phyloP scores from a whole-genome alignment of 2,329 filamentous ascomycete species.

The Ophioceras dolichostomum region DNA sequence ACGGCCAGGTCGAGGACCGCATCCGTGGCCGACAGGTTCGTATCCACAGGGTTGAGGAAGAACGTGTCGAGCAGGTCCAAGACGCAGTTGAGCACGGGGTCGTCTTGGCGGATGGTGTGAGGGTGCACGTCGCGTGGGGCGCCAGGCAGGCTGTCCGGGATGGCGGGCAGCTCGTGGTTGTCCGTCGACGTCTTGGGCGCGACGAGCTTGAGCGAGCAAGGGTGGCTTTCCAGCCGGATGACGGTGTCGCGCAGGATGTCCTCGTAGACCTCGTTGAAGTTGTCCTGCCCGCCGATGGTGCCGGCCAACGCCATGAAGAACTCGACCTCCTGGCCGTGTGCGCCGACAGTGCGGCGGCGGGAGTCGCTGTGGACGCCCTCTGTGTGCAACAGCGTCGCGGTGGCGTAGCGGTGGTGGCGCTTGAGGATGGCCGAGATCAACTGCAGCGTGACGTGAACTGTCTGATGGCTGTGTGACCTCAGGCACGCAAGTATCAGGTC shows the following conservation, averaged over 20 bases:
- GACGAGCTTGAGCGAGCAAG: slow-evolving; percentile 59
- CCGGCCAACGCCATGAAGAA: slow-evolving; percentile 57
- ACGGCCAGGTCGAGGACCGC: slow-evolving; percentile 69
- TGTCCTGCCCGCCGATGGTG: slow-evolving; percentile 54
- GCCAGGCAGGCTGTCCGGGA: slow-evolving; percentile 43
- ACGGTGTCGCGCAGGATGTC: slow-evolving; percentile 60
- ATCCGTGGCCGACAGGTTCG: slow-evolving; percentile 79
- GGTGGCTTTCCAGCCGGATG: slow-evolving; percentile 56
- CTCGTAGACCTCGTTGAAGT: slow-evolving; percentile 63
- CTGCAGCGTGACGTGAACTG: slow-evolving; percentile 78
- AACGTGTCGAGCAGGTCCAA: slow-evolving; percentile 63
- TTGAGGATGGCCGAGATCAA: slow-evolving; percentile 76
- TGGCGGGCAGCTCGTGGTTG: slow-evolving; percentile 41
- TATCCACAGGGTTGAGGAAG: slow-evolving; percentile 82
- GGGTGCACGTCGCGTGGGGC: slow-evolving; percentile 47
- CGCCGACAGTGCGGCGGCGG: slow-evolving; percentile 55
- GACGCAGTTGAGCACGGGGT: slow-evolving; percentile 52
- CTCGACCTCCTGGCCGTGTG: slow-evolving; percentile 63
- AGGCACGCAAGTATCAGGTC: slow-evolving; percentile 83
- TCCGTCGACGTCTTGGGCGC: slow-evolving; percentile 45
- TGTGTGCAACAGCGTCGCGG: slow-evolving; percentile 62
- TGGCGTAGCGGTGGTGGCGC: slow-evolving; percentile 78
- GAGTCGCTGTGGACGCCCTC: slow-evolving; percentile 38
- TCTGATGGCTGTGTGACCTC: slow-evolving; percentile 74
- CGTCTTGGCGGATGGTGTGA: slow-evolving; percentile 50